Evolutionary conservation across 2,329 filamentous ascomycete species (phyloP).

Genomic region (Lasiodiplodia hormozganensis): DNA sequence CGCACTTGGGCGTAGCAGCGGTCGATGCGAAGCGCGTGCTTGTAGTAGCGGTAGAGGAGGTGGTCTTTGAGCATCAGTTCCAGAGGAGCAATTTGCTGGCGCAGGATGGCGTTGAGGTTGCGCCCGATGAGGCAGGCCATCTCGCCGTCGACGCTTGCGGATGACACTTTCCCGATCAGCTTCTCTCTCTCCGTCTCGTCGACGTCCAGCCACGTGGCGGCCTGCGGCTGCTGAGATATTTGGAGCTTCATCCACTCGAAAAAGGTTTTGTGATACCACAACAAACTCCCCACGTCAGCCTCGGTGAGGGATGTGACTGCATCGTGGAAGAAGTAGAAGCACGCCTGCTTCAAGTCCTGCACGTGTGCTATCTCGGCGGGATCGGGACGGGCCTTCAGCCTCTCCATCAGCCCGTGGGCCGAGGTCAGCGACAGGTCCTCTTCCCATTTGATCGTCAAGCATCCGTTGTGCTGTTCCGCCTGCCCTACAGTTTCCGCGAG

Average conservation of each 20-base stretch:
- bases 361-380: no score
- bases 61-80: conserved; percentile 15
- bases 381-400: no score
- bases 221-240: not conserved
- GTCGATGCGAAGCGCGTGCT: conserved; percentile 2
- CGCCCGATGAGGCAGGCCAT: conserved; percentile 1
- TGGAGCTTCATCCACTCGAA: conserved; percentile 13
- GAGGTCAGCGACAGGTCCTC: no score
- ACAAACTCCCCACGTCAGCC: not conserved
- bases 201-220: not conserved
- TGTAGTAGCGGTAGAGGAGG: conserved; percentile 20
- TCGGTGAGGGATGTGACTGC: no score
- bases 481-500: no score
- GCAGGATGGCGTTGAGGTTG: not conserved
- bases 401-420: no score
- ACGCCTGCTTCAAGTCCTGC: no score
- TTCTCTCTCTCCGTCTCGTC: not conserved
- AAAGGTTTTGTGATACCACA: conserved; percentile 1
- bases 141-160: not conserved
- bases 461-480: no score
- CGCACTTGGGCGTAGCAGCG: conserved; percentile 8
- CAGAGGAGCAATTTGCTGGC: conserved; percentile 9
- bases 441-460: no score
- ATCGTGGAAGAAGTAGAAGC: no score
- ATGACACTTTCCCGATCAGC: no score